These are phyloP conservation scores for Primulina tabacum DNA, from an alignment of 257 asterid genomes.

Conservation along the genomic window DNA sequence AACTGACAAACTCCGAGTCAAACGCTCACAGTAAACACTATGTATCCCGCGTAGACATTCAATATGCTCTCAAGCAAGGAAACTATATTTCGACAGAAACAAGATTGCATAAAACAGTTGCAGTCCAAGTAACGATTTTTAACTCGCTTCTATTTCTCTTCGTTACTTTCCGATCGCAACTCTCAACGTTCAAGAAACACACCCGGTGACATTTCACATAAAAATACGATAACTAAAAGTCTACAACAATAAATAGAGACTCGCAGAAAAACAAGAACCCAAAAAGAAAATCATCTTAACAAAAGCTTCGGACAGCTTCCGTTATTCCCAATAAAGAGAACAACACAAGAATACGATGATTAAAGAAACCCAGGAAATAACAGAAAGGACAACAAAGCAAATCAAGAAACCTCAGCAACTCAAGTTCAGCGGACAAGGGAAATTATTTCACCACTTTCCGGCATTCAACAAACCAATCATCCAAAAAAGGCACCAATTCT, in stretches of 20 bases:
- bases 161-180: neutral
- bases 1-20: neutral
- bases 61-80: neutral
- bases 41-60: neutral
- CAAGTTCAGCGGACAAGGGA: constrained; percentile 4
- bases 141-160: neutral
- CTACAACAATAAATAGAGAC: neutral
- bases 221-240: neutral
- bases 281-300: neutral
- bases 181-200: neutral
- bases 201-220: neutral
- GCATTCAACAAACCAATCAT: neutral
- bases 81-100: neutral
- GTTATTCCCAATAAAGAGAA: neutral
- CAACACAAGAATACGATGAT: neutral
- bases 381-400: neutral
- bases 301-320: neutral
- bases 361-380: neutral
- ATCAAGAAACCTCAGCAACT: constrained; percentile 1
- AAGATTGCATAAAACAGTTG: no score
- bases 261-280: neutral
- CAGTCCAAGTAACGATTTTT: no score
- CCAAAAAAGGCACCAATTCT: neutral
- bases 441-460: neutral
- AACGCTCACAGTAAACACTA: neutral